phyloP scores from a whole-genome alignment of 2,329 filamentous ascomycete genomes.

The Rhynchosporium graminicola region DNA sequence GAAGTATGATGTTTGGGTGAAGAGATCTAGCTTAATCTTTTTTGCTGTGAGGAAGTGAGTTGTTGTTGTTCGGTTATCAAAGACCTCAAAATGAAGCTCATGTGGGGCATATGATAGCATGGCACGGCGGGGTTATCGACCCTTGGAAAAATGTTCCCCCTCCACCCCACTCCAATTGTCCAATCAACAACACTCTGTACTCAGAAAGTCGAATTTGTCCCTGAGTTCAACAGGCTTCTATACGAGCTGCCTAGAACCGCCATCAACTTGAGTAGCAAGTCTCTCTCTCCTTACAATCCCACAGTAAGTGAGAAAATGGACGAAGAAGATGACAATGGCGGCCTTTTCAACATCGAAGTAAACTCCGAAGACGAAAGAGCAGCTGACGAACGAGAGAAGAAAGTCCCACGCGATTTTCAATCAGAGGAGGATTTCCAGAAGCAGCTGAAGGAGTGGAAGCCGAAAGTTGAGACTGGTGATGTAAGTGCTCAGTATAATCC shows the following conservation, averaged over 20 bases:
- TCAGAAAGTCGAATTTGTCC: no score
- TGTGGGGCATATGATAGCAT: constrained; percentile 1
- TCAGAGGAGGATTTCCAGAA: constrained; percentile 37
- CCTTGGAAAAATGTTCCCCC: not conserved
- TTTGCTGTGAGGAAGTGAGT: not conserved
- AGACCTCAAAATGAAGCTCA: constrained; percentile 4
- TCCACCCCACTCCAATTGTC: not conserved
- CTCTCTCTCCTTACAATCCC: not conserved
- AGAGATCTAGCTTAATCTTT: not conserved
- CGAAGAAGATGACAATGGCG: constrained; percentile 40
- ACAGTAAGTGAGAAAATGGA: not conserved
- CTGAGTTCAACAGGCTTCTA: not conserved
- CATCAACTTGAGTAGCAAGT: no score
- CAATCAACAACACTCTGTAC: not conserved
- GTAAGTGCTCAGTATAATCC: constrained; percentile 23
- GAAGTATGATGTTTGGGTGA: not conserved
- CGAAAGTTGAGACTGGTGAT: constrained; percentile 38
- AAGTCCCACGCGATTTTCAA: constrained; percentile 40
- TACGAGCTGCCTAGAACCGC: not conserved
- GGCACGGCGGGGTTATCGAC: constrained; percentile 2
- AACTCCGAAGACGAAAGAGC: constrained; percentile 43
- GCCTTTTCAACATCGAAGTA: constrained; percentile 47
- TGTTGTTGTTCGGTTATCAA: no score
- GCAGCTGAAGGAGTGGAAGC: constrained; percentile 32
- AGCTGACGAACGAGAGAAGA: constrained; percentile 19